Conservation (phyloP, 345 rosid species). For the Heritiera fomes region DNA sequence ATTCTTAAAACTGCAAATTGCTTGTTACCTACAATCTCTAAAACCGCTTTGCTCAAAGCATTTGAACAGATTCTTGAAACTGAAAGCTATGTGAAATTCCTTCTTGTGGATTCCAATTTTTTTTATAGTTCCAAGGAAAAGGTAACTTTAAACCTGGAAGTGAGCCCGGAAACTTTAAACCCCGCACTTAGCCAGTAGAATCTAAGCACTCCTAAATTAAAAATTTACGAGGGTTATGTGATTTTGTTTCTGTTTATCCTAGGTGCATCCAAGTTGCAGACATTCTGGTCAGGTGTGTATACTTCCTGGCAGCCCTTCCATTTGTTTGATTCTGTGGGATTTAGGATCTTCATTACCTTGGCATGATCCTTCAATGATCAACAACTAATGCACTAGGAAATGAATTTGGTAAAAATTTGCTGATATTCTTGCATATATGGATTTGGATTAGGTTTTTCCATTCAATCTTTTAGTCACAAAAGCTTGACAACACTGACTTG, state of each 20-base stretch:
- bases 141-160: background rate
- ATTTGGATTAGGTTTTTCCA: background rate
- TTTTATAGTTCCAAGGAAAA: background rate
- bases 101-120: background rate
- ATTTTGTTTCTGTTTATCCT: too few relatives aligned
- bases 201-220: too few relatives aligned
- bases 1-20: too few relatives aligned
- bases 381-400: background rate
- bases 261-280: too few relatives aligned
- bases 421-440: background rate
- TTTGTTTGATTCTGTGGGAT: background rate
- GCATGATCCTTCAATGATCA: background rate
- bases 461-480: background rate
- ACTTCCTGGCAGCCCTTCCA: too few relatives aligned
- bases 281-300: too few relatives aligned
- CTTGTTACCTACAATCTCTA: too few relatives aligned
- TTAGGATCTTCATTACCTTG: background rate
- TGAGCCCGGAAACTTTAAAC: background rate
- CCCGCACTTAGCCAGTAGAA: background rate
- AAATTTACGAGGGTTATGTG: background rate
- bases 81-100: background rate
- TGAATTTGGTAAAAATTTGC: background rate
- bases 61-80: background rate
- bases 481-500: too few relatives aligned
- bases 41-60: too few relatives aligned